Conservation (phyloP, 2,329 filamentous ascomycete genomes). For the Gaeumannomyces tritici region DNA sequence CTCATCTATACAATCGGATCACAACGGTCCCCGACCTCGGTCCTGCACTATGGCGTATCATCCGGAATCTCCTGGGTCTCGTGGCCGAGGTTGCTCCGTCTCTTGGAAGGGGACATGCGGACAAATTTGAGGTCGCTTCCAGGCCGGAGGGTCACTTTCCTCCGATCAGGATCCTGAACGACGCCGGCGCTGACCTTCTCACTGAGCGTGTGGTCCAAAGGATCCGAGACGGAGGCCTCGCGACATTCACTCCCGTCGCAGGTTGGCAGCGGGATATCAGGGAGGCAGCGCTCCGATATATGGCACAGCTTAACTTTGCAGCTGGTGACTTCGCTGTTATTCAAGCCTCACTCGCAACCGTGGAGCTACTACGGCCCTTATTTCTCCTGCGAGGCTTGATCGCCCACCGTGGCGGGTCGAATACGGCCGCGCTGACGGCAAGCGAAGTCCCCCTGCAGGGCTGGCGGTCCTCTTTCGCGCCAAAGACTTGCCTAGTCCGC, state of each 20-base stretch:
- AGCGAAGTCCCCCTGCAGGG: constrained; percentile 26
- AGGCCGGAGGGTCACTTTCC: constrained; percentile 29
- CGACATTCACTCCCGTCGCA: constrained; percentile 7
- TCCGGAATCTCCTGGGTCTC: constrained; percentile 41
- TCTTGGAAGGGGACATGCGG: constrained; percentile 28
- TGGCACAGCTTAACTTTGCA: constrained; percentile 25
- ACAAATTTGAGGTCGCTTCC: background rate
- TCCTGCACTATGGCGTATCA: constrained; percentile 44
- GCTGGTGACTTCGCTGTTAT: constrained; percentile 20
- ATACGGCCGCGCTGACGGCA: constrained; percentile 45
- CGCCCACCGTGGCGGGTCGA: constrained; percentile 52
- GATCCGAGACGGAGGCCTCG: constrained; percentile 33
- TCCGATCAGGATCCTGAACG: constrained; percentile 34
- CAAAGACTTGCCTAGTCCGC: constrained; percentile 44
- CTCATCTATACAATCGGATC: constrained; percentile 52
- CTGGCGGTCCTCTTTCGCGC: constrained; percentile 51
- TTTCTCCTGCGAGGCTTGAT: constrained; percentile 47
- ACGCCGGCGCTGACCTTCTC: constrained; percentile 18
- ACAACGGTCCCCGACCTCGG: constrained; percentile 39
- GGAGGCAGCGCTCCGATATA: constrained; percentile 19
- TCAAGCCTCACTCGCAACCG: constrained; percentile 28
- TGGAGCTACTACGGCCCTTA: constrained; percentile 22
- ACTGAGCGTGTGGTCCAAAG: constrained; percentile 21
- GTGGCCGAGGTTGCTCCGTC: constrained; percentile 22
- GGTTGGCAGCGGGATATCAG: background rate